Percentiles rank a stretch among this genome's conserved stretches.
Evolutionary conservation across 2,329 filamentous ascomycete genomes (phyloP).

Genomic region (Xylariaceae sp.): DNA sequence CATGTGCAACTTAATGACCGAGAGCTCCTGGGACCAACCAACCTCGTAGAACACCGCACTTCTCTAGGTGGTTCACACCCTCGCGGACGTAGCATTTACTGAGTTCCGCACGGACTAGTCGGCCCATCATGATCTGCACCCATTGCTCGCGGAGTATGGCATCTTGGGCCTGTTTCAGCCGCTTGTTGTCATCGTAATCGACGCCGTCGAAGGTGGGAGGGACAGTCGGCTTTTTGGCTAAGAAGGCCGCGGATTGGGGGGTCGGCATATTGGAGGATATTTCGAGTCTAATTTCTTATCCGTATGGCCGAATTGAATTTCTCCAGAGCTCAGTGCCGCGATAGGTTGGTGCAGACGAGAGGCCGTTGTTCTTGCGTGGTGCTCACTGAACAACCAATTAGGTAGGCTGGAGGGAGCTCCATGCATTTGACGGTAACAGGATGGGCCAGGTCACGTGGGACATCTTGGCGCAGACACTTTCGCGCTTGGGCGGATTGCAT

Average conservation of each 20-base stretch:
- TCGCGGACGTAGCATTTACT: constrained; percentile 81
- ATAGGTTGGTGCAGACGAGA: background rate
- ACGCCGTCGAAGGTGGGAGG: constrained; percentile 81
- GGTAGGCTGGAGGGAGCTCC: constrained; percentile 7
- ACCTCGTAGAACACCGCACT: constrained; percentile 80
- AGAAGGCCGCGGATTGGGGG: constrained; percentile 75
- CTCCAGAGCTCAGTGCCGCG: background rate
- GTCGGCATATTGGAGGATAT: constrained; percentile 62
- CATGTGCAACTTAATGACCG: background rate
- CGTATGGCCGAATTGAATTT: background rate
- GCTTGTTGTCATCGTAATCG: constrained; percentile 77
- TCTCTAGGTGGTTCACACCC: constrained; percentile 84
- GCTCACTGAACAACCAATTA: background rate
- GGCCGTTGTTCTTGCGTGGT: constrained; percentile 5
- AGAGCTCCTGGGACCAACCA: constrained; percentile 36
- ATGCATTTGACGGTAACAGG: background rate
- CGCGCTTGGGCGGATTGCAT: background rate
- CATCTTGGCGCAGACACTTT: constrained; percentile 2
- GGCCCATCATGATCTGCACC: constrained; percentile 85
- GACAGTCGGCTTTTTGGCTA: constrained; percentile 78
- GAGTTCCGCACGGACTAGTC: constrained; percentile 76
- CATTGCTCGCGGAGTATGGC: constrained; percentile 81
- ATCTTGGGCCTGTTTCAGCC: constrained; percentile 78
- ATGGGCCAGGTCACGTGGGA: constrained; percentile 8
- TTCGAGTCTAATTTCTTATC: background rate